Base-by-base conservation (phyloP, 2,329 filamentous ascomycete genomes). In the Curvularia hawaiiensis region DNA sequence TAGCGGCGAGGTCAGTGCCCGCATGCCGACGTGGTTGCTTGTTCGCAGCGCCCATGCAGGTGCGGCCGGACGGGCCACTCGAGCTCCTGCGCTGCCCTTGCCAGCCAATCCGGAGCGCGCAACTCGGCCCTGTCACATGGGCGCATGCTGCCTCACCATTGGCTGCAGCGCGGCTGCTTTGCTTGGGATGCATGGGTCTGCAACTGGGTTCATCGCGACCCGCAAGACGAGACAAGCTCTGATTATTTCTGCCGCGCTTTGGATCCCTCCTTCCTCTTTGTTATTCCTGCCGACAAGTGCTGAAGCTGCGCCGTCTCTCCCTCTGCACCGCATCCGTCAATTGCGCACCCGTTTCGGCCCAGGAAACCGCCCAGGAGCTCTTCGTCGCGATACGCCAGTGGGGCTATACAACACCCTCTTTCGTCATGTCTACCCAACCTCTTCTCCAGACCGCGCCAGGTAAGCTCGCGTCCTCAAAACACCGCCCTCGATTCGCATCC, bases 371-470 rank as follows among this genome's bases (percentile, higher is more conserved):
- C 43, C 10, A 47, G 49, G 38, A 60, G 56, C 63, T 62, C 24
- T 54, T 50, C 38, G 38, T 61, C 53, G 47, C 54, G 53, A 47
- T 28, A 44, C 22, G 47, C 52, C 58, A 59, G 66, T 54, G 60
- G 64, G 59, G 57, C 54, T 35, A 28, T 50, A 33, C 12, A 33
- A 26, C 26, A 31, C 47, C 41, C 46, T 47, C 35, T 43, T 63
- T 56, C 76, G 84, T 65, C 73, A 98, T 99, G 95, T 99, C 95
- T 64, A 92, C 89, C 77, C 94, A 97, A 81, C 95, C 95, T 73
- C 90, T 99, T 58, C 91, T 99, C 67, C 93, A 97, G 77, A 94
- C 92, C 51, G 90, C 93, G 51, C 93, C 92, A 65, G 93, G 93
- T 96, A 84, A 68, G 83, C 72, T 56, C 45, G 31, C 40, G 33